Conservation (phyloP, 768 basidiomycete species). For the Mycena rosella region DNA sequence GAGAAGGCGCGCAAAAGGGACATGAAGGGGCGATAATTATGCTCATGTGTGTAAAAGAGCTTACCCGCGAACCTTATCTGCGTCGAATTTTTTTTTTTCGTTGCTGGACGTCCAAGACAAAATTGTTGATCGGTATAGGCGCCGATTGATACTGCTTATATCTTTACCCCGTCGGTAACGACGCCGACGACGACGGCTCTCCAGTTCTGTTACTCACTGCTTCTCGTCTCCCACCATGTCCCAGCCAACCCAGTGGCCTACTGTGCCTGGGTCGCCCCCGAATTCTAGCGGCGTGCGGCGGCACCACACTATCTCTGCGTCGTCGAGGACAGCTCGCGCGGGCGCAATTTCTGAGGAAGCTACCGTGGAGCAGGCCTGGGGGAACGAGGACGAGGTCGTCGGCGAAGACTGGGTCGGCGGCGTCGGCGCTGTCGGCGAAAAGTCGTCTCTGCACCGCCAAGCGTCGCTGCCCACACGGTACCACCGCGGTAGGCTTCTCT, state of each 20-base stretch:
- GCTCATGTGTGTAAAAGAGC: slow-evolving; percentile 20
- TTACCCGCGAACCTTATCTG: slow-evolving; percentile 10
- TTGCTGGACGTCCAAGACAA: not conserved
- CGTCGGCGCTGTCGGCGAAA: slow-evolving; percentile 87
- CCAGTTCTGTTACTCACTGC: not conserved
- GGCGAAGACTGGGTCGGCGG: slow-evolving; percentile 86
- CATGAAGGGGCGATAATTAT: slow-evolving; percentile 21
- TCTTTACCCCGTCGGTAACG: slow-evolving; percentile 17
- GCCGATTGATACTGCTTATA: slow-evolving; percentile 5
- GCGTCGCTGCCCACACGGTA: slow-evolving; percentile 86
- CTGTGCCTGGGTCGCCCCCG: slow-evolving; percentile 56
- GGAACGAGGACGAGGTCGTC: slow-evolving; percentile 83
- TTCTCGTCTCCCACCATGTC: slow-evolving; percentile 32
- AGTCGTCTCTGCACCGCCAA: slow-evolving; percentile 83
- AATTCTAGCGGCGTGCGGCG: slow-evolving; percentile 71
- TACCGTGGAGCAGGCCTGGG: slow-evolving; percentile 67
- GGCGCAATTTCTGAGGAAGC: slow-evolving; percentile 78
- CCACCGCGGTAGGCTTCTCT: slow-evolving; percentile 69
- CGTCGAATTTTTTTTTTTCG: slow-evolving; percentile 8
- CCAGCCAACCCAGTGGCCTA: slow-evolving; percentile 46
- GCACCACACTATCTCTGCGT: slow-evolving; percentile 86
- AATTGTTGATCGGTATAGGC: not conserved
- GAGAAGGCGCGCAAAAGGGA: slow-evolving; percentile 8
- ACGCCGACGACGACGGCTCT: slow-evolving; percentile 9
- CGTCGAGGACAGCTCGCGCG: slow-evolving; percentile 74